phyloP scores from a whole-genome alignment of 2,329 filamentous ascomycete genomes.

The Penicillium freii region DNA sequence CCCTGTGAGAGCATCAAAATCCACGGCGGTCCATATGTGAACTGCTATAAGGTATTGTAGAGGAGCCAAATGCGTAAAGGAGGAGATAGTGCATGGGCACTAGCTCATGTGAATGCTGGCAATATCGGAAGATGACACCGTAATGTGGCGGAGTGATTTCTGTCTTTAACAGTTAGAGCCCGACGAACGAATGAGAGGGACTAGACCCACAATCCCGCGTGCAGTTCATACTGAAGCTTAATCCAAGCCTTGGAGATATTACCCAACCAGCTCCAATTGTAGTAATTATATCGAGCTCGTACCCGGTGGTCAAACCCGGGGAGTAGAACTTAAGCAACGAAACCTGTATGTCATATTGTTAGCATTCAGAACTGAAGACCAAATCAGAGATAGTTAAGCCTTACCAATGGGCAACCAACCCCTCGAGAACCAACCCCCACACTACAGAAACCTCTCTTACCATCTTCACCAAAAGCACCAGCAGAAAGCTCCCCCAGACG shows the following conservation, averaged over 20 bases:
- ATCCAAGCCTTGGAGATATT: background rate
- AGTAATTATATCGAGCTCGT: background rate
- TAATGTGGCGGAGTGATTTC: too few species aligned
- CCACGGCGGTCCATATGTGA: background rate
- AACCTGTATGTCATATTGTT: background rate
- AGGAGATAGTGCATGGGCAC: background rate
- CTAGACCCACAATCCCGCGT: background rate
- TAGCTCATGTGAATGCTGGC: background rate
- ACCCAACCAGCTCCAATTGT: background rate
- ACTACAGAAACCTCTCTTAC: background rate
- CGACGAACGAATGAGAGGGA: background rate
- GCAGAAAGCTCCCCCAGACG: background rate
- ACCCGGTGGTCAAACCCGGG: background rate
- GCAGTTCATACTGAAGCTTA: background rate
- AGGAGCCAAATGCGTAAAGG: background rate
- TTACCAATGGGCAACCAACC: background rate
- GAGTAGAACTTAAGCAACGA: background rate
- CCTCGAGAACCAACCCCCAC: background rate
- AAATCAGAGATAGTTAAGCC: background rate
- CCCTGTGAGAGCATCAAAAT: background rate
- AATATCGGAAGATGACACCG: background rate
- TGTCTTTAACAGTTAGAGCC: background rate
- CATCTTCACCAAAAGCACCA: background rate
- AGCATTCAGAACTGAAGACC: background rate
- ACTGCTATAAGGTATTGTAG: background rate